phyloP scores from a whole-genome alignment of 257 asterid species.

The Euphrasia confusa region DNA sequence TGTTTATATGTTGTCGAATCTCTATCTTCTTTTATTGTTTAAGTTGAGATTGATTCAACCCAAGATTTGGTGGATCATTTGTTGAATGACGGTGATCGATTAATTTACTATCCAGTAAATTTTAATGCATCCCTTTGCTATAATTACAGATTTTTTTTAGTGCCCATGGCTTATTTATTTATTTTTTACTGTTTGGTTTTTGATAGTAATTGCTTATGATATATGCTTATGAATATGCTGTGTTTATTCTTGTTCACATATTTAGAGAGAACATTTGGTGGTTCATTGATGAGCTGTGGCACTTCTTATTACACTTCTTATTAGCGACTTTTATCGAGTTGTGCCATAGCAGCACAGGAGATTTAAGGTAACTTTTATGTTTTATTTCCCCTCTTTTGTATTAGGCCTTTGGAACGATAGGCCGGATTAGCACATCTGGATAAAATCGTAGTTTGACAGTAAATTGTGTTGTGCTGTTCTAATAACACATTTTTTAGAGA shows the following conservation, averaged over 20 bases:
- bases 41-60: no score
- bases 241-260: background rate
- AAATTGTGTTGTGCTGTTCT: constrained; percentile 4
- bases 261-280: constrained; percentile 24
- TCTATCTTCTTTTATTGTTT: no score
- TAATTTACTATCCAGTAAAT: constrained; percentile 22
- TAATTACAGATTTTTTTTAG: background rate
- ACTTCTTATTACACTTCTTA: no score
- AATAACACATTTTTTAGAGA: background rate
- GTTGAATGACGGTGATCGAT: no score
- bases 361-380: constrained; percentile 30
- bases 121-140: constrained; percentile 4
- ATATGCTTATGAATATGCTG: constrained; percentile 9
- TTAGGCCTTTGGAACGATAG: constrained; percentile 7
- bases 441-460: background rate
- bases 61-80: no score
- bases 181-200: no score
- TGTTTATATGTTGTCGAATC: no score
- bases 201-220: background rate
- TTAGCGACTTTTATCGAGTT: constrained; percentile 31
- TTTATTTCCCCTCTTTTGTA: constrained; percentile 6
- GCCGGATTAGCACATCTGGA: background rate
- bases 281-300: constrained; percentile 28
- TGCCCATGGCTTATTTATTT: background rate
- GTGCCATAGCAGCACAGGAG: constrained; percentile 19